Percentiles rank a stretch among this genome's conserved stretches.
These are phyloP conservation scores for Sphagnum fallax DNA, from an alignment of 228 moss, liverwort and hornwort genomes.

Conservation along the genomic window DNA sequence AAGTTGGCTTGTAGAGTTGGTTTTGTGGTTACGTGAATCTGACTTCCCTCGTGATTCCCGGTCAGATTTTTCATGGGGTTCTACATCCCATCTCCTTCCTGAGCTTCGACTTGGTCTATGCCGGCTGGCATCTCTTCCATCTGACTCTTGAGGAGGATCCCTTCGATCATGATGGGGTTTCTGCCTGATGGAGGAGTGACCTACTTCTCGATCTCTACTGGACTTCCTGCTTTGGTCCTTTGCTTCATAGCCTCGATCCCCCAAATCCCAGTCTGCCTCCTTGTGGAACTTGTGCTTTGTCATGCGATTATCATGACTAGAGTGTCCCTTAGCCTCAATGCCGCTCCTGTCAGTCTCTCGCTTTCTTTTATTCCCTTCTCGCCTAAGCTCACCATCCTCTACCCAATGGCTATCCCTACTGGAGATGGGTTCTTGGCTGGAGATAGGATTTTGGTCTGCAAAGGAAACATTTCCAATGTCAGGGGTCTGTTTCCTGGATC, in stretches of 20 bases:
- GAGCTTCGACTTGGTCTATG: neutral
- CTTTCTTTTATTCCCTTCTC: neutral
- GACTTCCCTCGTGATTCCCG: neutral
- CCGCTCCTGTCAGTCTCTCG: neutral
- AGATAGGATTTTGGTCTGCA: neutral
- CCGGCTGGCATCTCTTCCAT: neutral
- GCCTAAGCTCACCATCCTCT: neutral
- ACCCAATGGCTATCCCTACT: neutral
- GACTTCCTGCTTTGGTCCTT: too few species aligned
- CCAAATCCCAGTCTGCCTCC: neutral
- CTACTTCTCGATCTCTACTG: too few species aligned
- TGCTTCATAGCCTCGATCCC: too few species aligned
- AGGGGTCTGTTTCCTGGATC: neutral
- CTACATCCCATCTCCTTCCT: constrained; percentile 1
- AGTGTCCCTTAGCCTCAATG: neutral
- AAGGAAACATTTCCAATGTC: constrained; percentile 1
- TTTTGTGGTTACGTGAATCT: neutral
- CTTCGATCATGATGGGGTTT: too few species aligned
- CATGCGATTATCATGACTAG: neutral
- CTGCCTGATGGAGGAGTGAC: too few species aligned
- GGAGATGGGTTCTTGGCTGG: neutral
- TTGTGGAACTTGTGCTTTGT: neutral
- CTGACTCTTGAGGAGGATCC: neutral
- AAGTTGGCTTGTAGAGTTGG: neutral
- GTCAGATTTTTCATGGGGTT: constrained; percentile 2